Conservation (phyloP, 768 basidiomycete genomes). For the Strobilomyces confusus region DNA sequence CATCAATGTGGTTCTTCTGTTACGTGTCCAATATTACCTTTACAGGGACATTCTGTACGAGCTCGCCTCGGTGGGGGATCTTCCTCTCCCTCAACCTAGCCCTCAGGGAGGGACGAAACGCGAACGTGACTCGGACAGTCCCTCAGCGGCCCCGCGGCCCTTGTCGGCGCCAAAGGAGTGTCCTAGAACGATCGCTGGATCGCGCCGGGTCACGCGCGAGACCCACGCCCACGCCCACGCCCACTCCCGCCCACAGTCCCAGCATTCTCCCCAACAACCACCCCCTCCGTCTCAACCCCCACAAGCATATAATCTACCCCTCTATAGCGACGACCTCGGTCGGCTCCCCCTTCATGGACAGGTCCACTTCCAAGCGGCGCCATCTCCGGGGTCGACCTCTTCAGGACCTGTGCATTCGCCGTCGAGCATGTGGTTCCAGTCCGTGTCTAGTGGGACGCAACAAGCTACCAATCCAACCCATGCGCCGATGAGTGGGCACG, state of each 20-base stretch:
- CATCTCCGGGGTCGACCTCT: background rate
- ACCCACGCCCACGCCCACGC: background rate
- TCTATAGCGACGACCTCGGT: constrained; percentile 56
- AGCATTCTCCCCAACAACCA: constrained; percentile 9
- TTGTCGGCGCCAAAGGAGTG: constrained; percentile 10
- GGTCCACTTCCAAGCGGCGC: constrained; percentile 10
- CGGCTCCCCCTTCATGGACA: constrained; percentile 44
- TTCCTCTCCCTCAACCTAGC: constrained; percentile 59
- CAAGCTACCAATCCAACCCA: background rate
- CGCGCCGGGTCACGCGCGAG: constrained; percentile 33
- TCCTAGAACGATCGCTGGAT: constrained; percentile 31
- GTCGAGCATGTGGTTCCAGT: constrained; percentile 21
- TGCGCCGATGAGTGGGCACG: background rate
- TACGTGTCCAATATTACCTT: background rate
- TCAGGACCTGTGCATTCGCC: constrained; percentile 4
- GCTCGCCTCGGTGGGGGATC: constrained; percentile 64
- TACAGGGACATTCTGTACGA: constrained; percentile 71
- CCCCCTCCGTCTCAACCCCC: constrained; percentile 7
- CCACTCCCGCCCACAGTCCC: constrained; percentile 5
- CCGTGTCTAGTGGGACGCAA: constrained; percentile 2
- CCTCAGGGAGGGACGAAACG: constrained; percentile 55
- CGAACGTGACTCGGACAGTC: constrained; percentile 56
- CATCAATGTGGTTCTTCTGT: background rate
- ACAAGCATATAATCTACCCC: constrained; percentile 40
- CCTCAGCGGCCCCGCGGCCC: constrained; percentile 17